phyloP scores from a whole-genome alignment of 352 stramenopile genomes.

The Aphanomyces astaci region DNA sequence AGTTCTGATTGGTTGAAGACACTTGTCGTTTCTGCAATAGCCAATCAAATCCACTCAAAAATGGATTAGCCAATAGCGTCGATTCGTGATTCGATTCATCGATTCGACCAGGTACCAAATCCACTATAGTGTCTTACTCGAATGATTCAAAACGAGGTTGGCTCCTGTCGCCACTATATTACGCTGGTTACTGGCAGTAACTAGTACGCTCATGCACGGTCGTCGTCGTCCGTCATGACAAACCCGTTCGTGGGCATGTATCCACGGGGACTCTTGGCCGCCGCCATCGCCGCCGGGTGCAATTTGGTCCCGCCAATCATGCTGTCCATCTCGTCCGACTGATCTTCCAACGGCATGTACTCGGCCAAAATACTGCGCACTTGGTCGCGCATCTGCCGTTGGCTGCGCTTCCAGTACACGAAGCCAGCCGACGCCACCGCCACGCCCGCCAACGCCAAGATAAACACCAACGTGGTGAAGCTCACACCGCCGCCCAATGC shows the following conservation, averaged over 20 bases:
- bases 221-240: slow-evolving; percentile 67
- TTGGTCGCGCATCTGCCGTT: slow-evolving; percentile 92
- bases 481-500: slow-evolving; percentile 54
- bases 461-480: slow-evolving; percentile 76
- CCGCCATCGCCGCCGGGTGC: slow-evolving; percentile 56
- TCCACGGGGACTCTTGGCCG: slow-evolving; percentile 72
- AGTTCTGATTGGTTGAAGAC: too few species aligned
- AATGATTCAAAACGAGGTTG: too few species aligned
- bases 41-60: too few species aligned
- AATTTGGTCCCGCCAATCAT: slow-evolving; percentile 39
- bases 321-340: slow-evolving; percentile 52
- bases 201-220: background rate
- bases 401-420: slow-evolving; percentile 88
- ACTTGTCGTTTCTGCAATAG: too few species aligned
- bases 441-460: slow-evolving; percentile 73
- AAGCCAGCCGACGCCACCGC: slow-evolving; percentile 66
- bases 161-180: too few species aligned
- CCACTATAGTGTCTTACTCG: too few species aligned
- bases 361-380: slow-evolving; percentile 93
- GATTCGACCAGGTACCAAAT: too few species aligned
- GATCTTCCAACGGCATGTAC: slow-evolving; percentile 94
- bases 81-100: too few species aligned
- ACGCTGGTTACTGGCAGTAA: too few species aligned
- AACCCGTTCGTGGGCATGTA: slow-evolving; percentile 82
- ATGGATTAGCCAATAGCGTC: too few species aligned